These are phyloP conservation scores for Saccharomyces pastorianus DNA, from an alignment of 1,139 yeast genomes.

Conservation along the genomic window DNA sequence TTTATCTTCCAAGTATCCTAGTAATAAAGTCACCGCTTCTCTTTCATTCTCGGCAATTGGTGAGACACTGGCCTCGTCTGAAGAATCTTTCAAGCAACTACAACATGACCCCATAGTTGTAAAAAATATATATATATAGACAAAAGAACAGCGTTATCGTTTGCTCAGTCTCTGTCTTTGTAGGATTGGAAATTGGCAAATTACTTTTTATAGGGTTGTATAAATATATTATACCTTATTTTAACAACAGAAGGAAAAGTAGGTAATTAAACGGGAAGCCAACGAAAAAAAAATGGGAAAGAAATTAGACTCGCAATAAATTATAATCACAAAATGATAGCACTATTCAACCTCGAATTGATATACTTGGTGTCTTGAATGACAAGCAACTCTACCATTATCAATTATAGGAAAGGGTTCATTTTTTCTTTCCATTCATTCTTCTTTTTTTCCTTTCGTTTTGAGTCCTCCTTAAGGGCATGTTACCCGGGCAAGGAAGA, in stretches of 20 bases:
- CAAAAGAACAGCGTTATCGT: not conserved
- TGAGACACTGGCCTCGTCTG: conserved; percentile 58
- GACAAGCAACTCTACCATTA: not conserved
- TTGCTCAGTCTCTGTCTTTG: not conserved
- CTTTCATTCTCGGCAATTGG: conserved; percentile 94
- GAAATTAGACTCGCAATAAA: not conserved
- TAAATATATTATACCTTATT: not conserved
- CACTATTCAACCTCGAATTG: not conserved
- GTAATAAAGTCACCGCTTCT: conserved; percentile 84
- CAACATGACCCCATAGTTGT: conserved; percentile 56
- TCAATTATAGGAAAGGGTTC: not conserved
- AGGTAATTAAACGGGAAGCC: not conserved
- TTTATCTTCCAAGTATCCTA: conserved; percentile 79
- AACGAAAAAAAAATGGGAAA: not conserved
- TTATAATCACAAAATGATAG: not conserved
- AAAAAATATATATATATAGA: not conserved
- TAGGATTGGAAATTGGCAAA: not conserved
- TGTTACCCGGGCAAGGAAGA: not conserved
- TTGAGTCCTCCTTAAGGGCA: not conserved
- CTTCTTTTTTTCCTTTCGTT: not conserved
- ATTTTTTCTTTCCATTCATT: not conserved
- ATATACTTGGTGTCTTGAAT: not conserved
- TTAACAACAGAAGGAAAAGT: not conserved
- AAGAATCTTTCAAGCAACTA: conserved; percentile 43
- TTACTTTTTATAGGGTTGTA: not conserved